Base-by-base conservation (phyloP, 495 filamentous ascomycete genomes). In the Podospora conica region DNA sequence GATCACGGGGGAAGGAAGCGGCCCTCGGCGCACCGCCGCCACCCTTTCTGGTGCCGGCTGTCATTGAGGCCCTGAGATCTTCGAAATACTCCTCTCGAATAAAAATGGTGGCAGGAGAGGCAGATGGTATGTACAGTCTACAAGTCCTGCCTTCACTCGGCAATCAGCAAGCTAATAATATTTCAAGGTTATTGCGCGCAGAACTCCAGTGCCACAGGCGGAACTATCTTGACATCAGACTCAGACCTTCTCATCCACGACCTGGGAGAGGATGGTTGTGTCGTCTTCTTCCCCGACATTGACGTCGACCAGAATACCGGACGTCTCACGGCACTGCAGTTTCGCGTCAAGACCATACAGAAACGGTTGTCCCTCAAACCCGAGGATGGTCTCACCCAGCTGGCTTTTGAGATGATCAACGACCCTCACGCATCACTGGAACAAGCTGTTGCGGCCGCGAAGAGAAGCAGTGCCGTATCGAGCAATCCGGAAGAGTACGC, bases 231-330 rank as follows among this genome's bases (percentile, higher is more conserved):
- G 11, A 91, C 90, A 9, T 83, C 81, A 24, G 90, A 93, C 69
- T 92, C 90, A 0, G 90, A 93, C 69, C 78, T 92, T n/a, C 77
- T 92, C 22, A 79, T 91, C 0, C 82, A 91, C 69, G 82, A 90
- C 58, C 78, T 91, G 5, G 89, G 88, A 2, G 25, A 68, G 0
- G 53, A 80, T 21, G 86, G 88, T 2, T 75, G 78, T 6, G 85
- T 91, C 1, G 72, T 85, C 5, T 86, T 90, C 68, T 76, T 92
- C 23, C 74, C 80, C 59, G 85, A 87, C 29, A 65, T 86, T 5
- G 71, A 80, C 1, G 40, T 66, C 2, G 69, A 69, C 27, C 11
- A 53, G 1, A 64, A 65, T 18, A 22, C 15, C 0, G 33, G 57
- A 0, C 27, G 1, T 11, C 70, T 87, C 8, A 70, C 64, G n/a